Evolutionary conservation across 2,329 filamentous ascomycete species (phyloP).

Genomic region (Magnaporthales sp.): DNA sequence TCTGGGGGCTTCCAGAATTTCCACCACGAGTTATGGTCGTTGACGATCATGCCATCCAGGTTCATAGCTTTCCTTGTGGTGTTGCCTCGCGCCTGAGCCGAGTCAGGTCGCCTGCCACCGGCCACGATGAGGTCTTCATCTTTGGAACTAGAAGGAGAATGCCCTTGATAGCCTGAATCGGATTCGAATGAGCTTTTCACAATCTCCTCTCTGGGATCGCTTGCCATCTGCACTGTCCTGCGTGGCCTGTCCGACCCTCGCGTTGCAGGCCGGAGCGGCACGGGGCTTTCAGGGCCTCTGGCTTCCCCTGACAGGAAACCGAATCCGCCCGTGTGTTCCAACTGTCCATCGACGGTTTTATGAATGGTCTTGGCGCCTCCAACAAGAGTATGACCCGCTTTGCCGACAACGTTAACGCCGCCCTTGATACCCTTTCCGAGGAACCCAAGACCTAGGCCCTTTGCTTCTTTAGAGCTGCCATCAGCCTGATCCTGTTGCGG

Average conservation of each 20-base stretch:
- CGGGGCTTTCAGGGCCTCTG: neutral
- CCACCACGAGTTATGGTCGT: conserved; percentile 43
- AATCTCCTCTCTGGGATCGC: conserved; percentile 25
- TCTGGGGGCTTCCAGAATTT: conserved; percentile 57
- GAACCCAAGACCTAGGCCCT: neutral
- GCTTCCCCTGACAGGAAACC: neutral
- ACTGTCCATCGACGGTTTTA: conserved; percentile 39
- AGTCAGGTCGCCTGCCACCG: neutral
- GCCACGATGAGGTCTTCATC: neutral
- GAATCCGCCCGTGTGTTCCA: conserved; percentile 50
- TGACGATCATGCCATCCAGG: conserved; percentile 38
- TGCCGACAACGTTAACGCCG: conserved; percentile 30
- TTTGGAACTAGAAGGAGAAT: conserved; percentile 3
- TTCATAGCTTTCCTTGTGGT: conserved; percentile 43
- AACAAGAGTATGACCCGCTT: conserved; percentile 33
- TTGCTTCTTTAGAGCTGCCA: neutral
- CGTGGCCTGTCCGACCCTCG: conserved; percentile 17
- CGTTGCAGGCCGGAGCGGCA: neutral
- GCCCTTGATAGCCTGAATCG: conserved; percentile 17
- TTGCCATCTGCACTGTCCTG: conserved; percentile 19
- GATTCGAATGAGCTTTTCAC: conserved; percentile 22
- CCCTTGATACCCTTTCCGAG: conserved; percentile 41
- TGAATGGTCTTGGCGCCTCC: conserved; percentile 37
- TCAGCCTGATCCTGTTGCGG: neutral
- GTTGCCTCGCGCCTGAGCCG: conserved; percentile 32